These are phyloP conservation scores for Gastrolobium bilobum DNA, from an alignment of 306 rosid genomes.

Conservation along the genomic window DNA sequence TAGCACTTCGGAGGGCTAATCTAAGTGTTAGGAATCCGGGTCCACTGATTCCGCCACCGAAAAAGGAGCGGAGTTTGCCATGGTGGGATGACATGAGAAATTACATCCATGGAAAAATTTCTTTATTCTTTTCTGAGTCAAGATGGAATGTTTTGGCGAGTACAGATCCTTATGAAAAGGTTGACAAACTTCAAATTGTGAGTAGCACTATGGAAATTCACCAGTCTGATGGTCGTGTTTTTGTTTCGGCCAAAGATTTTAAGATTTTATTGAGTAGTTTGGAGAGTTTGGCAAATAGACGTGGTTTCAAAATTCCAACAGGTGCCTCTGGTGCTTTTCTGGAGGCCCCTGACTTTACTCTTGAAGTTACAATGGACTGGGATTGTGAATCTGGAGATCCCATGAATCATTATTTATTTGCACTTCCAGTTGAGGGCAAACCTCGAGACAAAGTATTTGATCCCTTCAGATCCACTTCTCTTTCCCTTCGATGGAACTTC, in stretches of 20 bases:
- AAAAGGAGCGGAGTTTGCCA: conserved; percentile 94
- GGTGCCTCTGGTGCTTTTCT: conserved; percentile 79
- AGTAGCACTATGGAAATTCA: conserved; percentile 79
- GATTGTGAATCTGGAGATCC: conserved; percentile 94
- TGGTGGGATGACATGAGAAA: conserved; percentile 99
- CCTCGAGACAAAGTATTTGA: conserved; percentile 85
- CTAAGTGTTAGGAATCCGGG: conserved; percentile 70
- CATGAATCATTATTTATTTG: conserved; percentile 90
- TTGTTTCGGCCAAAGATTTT: conserved; percentile 79
- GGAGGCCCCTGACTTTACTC: conserved; percentile 81
- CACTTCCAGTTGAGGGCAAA: conserved; percentile 85
- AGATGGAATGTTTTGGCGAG: conserved; percentile 81
- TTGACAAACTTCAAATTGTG: conserved; percentile 84
- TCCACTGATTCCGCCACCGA: conserved; percentile 70
- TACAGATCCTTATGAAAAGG: conserved; percentile 96
- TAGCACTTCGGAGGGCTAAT: conserved; percentile 98
- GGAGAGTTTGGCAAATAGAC: conserved; percentile 88
- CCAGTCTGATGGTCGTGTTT: conserved; percentile 90
- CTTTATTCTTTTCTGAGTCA: conserved; percentile 76
- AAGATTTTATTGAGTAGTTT: conserved; percentile 85
- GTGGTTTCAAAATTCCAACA: conserved; percentile 82
- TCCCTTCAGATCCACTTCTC: conserved; percentile 94
- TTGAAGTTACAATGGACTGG: conserved; percentile 96
- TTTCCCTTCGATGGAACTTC: conserved; percentile 92
- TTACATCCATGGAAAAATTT: conserved; percentile 90